Base-by-base conservation (phyloP, 1,139 yeast species). In the Geotrichum cucujoidarum region DNA sequence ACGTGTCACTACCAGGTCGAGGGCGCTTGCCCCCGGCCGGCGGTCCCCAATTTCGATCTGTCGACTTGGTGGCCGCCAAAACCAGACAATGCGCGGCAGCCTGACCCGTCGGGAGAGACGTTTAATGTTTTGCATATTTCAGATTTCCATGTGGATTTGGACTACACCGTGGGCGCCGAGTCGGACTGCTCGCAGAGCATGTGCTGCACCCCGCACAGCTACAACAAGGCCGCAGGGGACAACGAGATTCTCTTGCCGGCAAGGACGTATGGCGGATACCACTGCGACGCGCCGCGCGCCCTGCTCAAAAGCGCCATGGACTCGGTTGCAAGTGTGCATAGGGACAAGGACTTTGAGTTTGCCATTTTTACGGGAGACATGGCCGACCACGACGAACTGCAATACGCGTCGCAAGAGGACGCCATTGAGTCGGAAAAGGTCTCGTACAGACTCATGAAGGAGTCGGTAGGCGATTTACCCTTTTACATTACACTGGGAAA, bases 401-500 rank as follows among this genome's bases (percentile, higher is more conserved):
- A 69, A 51, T 73, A 73, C 57, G 72, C 71, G 34, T 72, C 76
- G 24, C 66, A 60, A 53, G 72, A 75, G 39, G 69, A 71, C 54
- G 38, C 40, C 1, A 30, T 37, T 11, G 47, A 44, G 33, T 31
- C 47, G 2, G 47, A 44, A 17, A 44, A 32, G 14, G 43, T 44
- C 11, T 35, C 41, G 2, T 44, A 44, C 36, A 30, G 34, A 22
- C 16, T 32, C 36, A 44, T 44, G 47, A 37, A 37, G 13, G 17
- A 37, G 5, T 31, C 40, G n/a, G 16, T 37, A 4, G 67, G 71
- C 11, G 68, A 76, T 47, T 64, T 78, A 17, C 83, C 87, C 4
- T 76, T 83, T 16, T 81, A 69, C 59, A 76, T 86, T 11, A 78
- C 78, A 31, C 68, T 83, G 55, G 89, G 89, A 18, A 81, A 82